These are phyloP conservation scores for Coriolopsis trogii DNA, from an alignment of 1,284 basidiomycete species.

Conservation along the genomic window DNA sequence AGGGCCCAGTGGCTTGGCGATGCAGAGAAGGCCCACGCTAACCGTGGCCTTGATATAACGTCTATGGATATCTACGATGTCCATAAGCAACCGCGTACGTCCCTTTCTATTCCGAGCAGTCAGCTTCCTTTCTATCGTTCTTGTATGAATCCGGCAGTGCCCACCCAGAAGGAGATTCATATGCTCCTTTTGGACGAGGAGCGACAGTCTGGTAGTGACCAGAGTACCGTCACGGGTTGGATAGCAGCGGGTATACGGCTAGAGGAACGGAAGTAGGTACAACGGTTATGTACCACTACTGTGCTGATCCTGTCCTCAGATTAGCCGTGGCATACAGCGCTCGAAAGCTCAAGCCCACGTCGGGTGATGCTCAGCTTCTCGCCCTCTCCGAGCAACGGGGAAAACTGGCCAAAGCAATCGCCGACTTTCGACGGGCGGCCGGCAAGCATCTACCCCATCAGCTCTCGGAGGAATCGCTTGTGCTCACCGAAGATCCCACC, in stretches of 20 bases:
- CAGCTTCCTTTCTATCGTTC: no score
- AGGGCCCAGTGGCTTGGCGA: neutral
- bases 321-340: neutral
- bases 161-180: neutral
- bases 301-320: neutral
- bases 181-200: neutral
- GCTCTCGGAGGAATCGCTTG: no score
- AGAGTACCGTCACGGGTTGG: neutral
- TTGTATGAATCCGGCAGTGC: neutral
- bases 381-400: no score
- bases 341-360: neutral
- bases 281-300: neutral
- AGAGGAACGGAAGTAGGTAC: neutral
- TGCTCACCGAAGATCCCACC: no score
- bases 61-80: conserved; percentile 2
- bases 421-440: no score
- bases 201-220: neutral
- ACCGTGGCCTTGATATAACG: neutral
- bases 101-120: no score
- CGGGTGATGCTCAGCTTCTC: no score
- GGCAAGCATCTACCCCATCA: no score
- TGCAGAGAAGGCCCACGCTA: neutral
- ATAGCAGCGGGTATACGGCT: neutral
- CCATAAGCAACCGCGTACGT: neutral
- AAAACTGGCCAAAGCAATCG: no score